Conservation (phyloP, 1,284 basidiomycete species). For the Exobasidium cylindrosporum region DNA sequence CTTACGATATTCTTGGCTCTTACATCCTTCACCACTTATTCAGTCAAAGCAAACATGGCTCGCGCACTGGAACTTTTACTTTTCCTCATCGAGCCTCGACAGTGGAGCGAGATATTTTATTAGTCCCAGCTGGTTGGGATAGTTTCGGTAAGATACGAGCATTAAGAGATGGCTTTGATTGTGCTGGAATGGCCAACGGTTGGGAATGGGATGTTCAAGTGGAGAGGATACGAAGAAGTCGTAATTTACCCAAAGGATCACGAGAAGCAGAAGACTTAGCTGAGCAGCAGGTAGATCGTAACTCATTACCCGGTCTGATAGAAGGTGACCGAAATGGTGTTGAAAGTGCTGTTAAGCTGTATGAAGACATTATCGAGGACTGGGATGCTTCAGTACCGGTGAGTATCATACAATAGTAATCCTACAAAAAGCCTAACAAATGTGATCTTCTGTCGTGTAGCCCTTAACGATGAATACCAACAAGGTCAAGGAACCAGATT, state of each 20-base stretch:
- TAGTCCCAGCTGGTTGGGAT: constrained; percentile 95
- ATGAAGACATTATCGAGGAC: constrained; percentile 45
- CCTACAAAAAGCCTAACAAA: no score
- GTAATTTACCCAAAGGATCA: constrained; percentile 18
- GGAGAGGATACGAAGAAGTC: constrained; percentile 23
- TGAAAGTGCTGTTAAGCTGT: constrained; percentile 39
- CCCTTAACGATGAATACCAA: constrained; percentile 4
- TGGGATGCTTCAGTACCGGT: constrained; percentile 25
- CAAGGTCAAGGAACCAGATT: constrained; percentile 15
- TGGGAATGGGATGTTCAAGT: constrained; percentile 57
- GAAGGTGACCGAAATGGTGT: constrained; percentile 20
- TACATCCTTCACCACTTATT: constrained; percentile 85
- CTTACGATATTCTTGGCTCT: constrained; percentile 74
- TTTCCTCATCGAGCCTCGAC: constrained; percentile 84
- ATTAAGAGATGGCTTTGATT: constrained; percentile 85
- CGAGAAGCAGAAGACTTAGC: constrained; percentile 28
- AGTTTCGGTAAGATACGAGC: constrained; percentile 94
- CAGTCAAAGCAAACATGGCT: constrained; percentile 48
- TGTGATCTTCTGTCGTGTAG: background rate
- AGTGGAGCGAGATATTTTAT: constrained; percentile 83
- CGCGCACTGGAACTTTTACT: constrained; percentile 62
- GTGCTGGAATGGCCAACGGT: constrained; percentile 72
- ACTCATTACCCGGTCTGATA: constrained; percentile 1
- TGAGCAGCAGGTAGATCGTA: constrained; percentile 29
- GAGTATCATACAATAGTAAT: background rate